phyloP scores from a whole-genome alignment of 2,329 filamentous ascomycete species.

The Metarhizium rileyi region DNA sequence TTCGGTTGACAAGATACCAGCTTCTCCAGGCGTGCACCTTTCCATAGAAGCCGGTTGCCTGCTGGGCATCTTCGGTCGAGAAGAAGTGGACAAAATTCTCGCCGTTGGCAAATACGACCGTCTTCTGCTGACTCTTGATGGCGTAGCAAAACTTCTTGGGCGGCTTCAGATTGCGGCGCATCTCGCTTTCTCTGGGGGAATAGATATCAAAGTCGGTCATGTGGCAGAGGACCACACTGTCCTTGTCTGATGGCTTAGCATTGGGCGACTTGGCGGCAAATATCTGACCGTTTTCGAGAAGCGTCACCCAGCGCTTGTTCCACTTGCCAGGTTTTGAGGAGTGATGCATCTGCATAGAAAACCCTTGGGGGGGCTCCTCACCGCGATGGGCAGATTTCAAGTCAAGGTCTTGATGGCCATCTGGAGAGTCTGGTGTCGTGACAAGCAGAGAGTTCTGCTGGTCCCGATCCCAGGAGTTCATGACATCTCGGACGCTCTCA shows the following conservation, averaged over 20 bases:
- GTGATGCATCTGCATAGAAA: slow-evolving; percentile 65
- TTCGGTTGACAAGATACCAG: slow-evolving; percentile 76
- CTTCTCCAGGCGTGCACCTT: slow-evolving; percentile 75
- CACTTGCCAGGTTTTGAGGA: slow-evolving; percentile 77
- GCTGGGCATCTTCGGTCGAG: slow-evolving; percentile 59
- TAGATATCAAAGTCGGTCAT: slow-evolving; percentile 92
- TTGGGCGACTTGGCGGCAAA: slow-evolving; percentile 59
- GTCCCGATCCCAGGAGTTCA: slow-evolving; percentile 89
- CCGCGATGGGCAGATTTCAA: slow-evolving; percentile 50
- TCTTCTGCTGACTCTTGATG: slow-evolving; percentile 86
- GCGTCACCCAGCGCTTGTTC: slow-evolving; percentile 72
- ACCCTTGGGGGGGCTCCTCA: slow-evolving; percentile 52
- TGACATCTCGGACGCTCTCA: slow-evolving; percentile 74
- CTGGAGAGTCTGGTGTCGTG: slow-evolving; percentile 44
- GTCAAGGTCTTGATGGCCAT: slow-evolving; percentile 53
- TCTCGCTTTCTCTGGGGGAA: slow-evolving; percentile 57
- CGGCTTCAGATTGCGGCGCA: slow-evolving; percentile 63
- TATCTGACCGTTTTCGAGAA: slow-evolving; percentile 66
- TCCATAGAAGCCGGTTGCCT: slow-evolving; percentile 60
- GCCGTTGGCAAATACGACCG: slow-evolving; percentile 68
- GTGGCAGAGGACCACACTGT: slow-evolving; percentile 65
- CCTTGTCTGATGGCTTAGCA: slow-evolving; percentile 52
- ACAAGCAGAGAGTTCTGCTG: slow-evolving; percentile 66
- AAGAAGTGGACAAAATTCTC: slow-evolving; percentile 92
- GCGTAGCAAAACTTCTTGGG: slow-evolving; percentile 82